These are phyloP conservation scores for Sambucus nigra DNA, from an alignment of 129 eudicot genomes.

Conservation along the genomic window DNA sequence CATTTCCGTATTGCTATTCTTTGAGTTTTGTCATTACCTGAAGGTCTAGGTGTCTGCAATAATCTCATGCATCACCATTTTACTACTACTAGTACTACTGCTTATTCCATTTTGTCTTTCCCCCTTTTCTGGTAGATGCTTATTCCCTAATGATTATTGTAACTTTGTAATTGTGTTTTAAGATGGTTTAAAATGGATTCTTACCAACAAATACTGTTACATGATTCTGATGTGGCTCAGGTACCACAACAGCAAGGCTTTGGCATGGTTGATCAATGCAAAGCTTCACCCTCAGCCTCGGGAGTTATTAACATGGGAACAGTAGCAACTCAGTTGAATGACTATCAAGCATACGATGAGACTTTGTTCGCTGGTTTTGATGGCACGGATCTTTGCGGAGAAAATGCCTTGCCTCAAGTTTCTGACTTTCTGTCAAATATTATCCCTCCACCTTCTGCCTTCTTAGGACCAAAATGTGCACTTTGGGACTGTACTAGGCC, in stretches of 20 bases:
- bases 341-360: slow-evolving; percentile 40
- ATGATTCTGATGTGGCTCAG: slow-evolving; percentile 39
- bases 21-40: too few relatives aligned
- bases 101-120: too few relatives aligned
- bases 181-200: too few relatives aligned
- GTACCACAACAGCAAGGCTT: slow-evolving; percentile 40
- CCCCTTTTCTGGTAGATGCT: too few relatives aligned
- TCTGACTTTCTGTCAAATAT: slow-evolving; percentile 38
- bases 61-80: too few relatives aligned
- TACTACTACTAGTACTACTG: too few relatives aligned
- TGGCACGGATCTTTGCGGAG: slow-evolving; percentile 18
- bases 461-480: slow-evolving; percentile 93
- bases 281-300: slow-evolving; percentile 37
- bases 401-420: slow-evolving; percentile 31
- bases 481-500: slow-evolving; percentile 98
- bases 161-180: too few relatives aligned
- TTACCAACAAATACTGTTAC: slow-evolving; percentile 8
- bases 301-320: slow-evolving; percentile 26
- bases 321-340: slow-evolving; percentile 33
- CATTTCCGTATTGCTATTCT: too few relatives aligned
- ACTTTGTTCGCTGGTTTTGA: slow-evolving; percentile 39
- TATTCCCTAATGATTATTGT: too few relatives aligned
- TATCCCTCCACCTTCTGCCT: slow-evolving; percentile 87
- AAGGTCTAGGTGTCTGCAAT: too few relatives aligned
- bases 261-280: slow-evolving; percentile 43